A percentile compares a stretch with the other conserved stretches of the same genome.
These are phyloP conservation scores for Verticillium dahliae DNA, from an alignment of 2,329 filamentous ascomycete genomes.

Conservation along the genomic window DNA sequence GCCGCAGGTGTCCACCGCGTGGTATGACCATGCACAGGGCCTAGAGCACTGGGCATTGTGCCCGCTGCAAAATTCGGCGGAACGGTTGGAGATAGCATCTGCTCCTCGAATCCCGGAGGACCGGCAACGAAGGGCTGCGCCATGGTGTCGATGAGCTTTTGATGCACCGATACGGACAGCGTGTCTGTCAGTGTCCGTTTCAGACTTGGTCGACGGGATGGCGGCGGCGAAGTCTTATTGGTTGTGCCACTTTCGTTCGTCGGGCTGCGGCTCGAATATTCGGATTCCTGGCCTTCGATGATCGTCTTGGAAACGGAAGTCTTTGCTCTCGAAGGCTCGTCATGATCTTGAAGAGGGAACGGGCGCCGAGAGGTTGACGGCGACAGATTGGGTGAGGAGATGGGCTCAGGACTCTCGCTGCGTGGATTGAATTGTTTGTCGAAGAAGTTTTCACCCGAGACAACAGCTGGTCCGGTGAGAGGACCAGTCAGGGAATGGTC, in stretches of 20 bases:
- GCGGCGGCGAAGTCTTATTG: slow-evolving; percentile 44
- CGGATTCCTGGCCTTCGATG: slow-evolving; percentile 28
- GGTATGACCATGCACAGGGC: slow-evolving; percentile 75
- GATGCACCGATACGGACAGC: slow-evolving; percentile 65
- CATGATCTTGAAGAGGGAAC: slow-evolving; percentile 5
- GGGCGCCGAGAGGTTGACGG: slow-evolving; percentile 17
- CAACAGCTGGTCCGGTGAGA: slow-evolving; percentile 70
- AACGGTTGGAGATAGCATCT: slow-evolving; percentile 35
- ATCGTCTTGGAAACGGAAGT: slow-evolving; percentile 9
- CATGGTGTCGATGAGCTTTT: slow-evolving; percentile 78
- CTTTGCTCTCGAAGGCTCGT: slow-evolving; percentile 1
- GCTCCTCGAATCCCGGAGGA: slow-evolving; percentile 30
- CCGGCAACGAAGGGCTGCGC: slow-evolving; percentile 68
- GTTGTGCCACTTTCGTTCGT: slow-evolving; percentile 51
- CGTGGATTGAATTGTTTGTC: slow-evolving; percentile 68
- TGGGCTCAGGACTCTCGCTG: slow-evolving; percentile 42
- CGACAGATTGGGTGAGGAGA: slow-evolving; percentile 26
- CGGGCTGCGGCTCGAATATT: slow-evolving; percentile 46
- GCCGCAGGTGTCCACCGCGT: slow-evolving; percentile 86
- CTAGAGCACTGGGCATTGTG: slow-evolving; percentile 39
- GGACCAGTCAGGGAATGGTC: slow-evolving; percentile 46
- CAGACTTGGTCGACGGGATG: slow-evolving; percentile 57
- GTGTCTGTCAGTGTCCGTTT: slow-evolving; percentile 88
- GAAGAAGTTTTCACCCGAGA: slow-evolving; percentile 74
- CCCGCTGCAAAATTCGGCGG: slow-evolving; percentile 32